Evolutionary conservation across 805 yeast species (phyloP).

Genomic region (Myxozyma neotropica): DNA sequence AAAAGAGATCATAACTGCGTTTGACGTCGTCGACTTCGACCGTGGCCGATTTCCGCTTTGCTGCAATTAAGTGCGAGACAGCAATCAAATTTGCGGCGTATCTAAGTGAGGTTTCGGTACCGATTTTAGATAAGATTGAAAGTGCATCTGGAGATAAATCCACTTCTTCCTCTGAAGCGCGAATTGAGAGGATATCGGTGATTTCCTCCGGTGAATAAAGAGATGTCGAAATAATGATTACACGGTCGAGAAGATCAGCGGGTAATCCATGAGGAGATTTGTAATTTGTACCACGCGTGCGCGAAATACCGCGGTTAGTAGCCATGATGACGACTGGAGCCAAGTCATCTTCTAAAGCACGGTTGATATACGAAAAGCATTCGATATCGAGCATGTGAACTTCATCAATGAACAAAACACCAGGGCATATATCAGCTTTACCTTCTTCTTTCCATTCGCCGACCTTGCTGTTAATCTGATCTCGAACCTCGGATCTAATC

Average conservation of each 20-base stretch:
- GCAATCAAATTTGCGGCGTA: slow-evolving; percentile 90
- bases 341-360: slow-evolving; percentile 94
- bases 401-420: slow-evolving; percentile 96
- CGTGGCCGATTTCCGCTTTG: slow-evolving; percentile 68
- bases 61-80: slow-evolving; percentile 83
- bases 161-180: slow-evolving; percentile 94
- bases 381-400: slow-evolving; percentile 98
- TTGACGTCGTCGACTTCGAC: slow-evolving; percentile 84
- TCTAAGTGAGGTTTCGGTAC: slow-evolving; percentile 85
- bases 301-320: slow-evolving; percentile 93
- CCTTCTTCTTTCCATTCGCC: slow-evolving; percentile 99
- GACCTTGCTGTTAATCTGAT: slow-evolving; percentile 93
- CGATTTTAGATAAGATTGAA: slow-evolving; percentile 84
- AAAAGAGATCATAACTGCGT: slow-evolving; percentile 72
- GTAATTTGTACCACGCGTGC: slow-evolving; percentile 89
- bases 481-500: slow-evolving; percentile 91
- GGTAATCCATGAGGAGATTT: slow-evolving; percentile 98
- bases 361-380: slow-evolving; percentile 89
- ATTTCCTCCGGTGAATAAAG: slow-evolving; percentile 81
- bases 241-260: slow-evolving; percentile 87
- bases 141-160: slow-evolving; percentile 80
- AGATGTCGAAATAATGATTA: slow-evolving; percentile 86
- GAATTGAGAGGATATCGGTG: slow-evolving; percentile 78
- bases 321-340: slow-evolving; percentile 99
- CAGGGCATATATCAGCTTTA: slow-evolving; percentile 94